phyloP scores from a whole-genome alignment of 148 eudicot genomes.

The Chenopodium formosanum region DNA sequence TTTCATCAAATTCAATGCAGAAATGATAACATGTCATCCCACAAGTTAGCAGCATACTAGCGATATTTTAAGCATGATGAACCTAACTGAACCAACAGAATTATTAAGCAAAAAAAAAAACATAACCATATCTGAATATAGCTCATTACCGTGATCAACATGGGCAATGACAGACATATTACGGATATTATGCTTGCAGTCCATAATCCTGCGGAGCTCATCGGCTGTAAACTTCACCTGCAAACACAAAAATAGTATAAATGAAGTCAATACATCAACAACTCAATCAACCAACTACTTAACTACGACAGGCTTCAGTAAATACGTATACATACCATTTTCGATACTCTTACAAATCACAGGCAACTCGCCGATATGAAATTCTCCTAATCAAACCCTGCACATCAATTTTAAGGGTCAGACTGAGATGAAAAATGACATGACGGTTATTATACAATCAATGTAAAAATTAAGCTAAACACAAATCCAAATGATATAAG shows the following conservation, averaged over 20 bases:
- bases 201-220: conserved; percentile 31
- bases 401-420: not conserved
- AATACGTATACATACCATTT: conserved; percentile 13
- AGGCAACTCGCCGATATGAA: conserved; percentile 12
- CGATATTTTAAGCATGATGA: no score
- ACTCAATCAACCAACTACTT: not conserved
- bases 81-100: not conserved
- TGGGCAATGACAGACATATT: conserved; percentile 34
- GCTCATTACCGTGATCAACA: conserved; percentile 23
- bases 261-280: not conserved
- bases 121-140: not conserved
- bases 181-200: conserved; percentile 27
- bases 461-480: not conserved
- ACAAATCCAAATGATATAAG: not conserved
- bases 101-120: not conserved
- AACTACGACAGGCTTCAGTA: not conserved
- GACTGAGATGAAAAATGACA: not conserved
- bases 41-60: no score
- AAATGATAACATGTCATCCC: not conserved
- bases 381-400: conserved; percentile 5
- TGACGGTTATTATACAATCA: not conserved
- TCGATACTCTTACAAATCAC: not conserved
- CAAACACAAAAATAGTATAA: not conserved
- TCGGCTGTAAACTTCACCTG: conserved; percentile 35
- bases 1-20: no score